These are phyloP conservation scores for Tillandsia fasciculata DNA, from an alignment of 176 grass and related monocot genomes.

Conservation along the genomic window DNA sequence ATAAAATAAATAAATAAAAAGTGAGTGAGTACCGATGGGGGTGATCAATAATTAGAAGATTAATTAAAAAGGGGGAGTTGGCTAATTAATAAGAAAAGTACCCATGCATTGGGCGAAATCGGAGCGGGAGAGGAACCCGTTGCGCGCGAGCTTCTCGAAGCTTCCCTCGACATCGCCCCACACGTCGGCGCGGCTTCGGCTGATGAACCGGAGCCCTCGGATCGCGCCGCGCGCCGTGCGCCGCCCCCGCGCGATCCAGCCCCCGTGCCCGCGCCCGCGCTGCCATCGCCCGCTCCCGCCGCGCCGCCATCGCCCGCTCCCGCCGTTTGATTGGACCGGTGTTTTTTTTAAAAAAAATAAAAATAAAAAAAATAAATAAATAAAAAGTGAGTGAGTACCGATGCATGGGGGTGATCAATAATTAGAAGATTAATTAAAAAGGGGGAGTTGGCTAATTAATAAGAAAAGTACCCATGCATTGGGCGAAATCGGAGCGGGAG, in stretches of 20 bases:
- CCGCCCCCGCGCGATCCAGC: too few species aligned
- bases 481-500: conserved; percentile 54
- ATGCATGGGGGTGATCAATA: too few species aligned
- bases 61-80: too few species aligned
- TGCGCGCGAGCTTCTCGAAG: conserved; percentile 60
- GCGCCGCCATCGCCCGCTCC: conserved; percentile 27
- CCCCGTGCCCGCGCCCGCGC: conserved; percentile 41
- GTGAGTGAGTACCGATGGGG: too few species aligned
- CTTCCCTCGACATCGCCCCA: conserved; percentile 79
- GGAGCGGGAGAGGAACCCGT: conserved; percentile 50
- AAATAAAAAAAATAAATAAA: too few species aligned
- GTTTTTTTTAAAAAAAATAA: too few species aligned
- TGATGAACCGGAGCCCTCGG: conserved; percentile 72
- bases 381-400: too few species aligned
- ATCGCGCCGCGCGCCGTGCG: conserved; percentile 48
- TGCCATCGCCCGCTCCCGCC: conserved; percentile 38
- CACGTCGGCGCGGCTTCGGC: conserved; percentile 42
- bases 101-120: conserved; percentile 89
- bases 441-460: not conserved
- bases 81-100: not conserved
- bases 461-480: conserved; percentile 62
- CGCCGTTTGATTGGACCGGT: too few species aligned
- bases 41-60: conserved; percentile 12
- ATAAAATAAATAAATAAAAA: too few species aligned
- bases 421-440: too few species aligned